Percentiles rank a stretch among this genome's conserved stretches.
Evolutionary conservation across 2,329 filamentous ascomycete species (phyloP).

Genomic region (Leptographium flavum): DNA sequence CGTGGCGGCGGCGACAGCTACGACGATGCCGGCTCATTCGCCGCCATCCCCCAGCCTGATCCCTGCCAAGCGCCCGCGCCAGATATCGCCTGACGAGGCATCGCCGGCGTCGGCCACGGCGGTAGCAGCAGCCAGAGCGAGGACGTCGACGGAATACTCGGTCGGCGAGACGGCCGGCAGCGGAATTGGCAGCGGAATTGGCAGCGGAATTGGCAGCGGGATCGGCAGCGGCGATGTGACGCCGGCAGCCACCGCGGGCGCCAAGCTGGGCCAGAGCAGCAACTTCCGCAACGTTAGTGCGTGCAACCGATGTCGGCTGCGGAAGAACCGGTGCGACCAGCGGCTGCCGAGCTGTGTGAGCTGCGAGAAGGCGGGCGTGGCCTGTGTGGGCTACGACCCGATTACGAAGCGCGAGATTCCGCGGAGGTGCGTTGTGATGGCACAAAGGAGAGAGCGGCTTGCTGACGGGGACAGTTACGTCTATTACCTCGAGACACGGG

Average conservation of each 20-base stretch:
- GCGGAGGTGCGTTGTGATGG: conserved; percentile 50
- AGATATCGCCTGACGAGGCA: conserved; percentile 26
- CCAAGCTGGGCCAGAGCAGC: conserved; percentile 42
- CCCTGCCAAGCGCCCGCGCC: conserved; percentile 43
- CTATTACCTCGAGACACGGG: conserved; percentile 80
- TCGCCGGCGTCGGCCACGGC: neutral
- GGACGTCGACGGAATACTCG: neutral
- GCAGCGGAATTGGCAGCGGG: too few species aligned
- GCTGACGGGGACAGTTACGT: conserved; percentile 52
- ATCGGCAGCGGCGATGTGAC: neutral
- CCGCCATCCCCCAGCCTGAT: conserved; percentile 35
- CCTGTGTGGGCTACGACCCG: conserved; percentile 90
- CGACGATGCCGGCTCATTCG: conserved; percentile 29
- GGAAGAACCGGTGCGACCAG: conserved; percentile 94
- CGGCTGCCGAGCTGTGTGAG: conserved; percentile 78
- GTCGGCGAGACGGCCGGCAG: neutral
- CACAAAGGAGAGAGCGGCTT: neutral
- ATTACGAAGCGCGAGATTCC: conserved; percentile 95
- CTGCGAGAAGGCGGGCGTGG: conserved; percentile 83
- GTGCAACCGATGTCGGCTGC: conserved; percentile 79
- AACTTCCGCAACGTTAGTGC: conserved; percentile 82
- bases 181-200: too few species aligned
- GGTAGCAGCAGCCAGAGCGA: neutral
- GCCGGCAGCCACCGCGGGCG: neutral
- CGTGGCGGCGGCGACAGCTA: conserved; percentile 1